Base-by-base conservation (phyloP, 192 early-diverging fungal species). In the Coemansia sp. region DNA sequence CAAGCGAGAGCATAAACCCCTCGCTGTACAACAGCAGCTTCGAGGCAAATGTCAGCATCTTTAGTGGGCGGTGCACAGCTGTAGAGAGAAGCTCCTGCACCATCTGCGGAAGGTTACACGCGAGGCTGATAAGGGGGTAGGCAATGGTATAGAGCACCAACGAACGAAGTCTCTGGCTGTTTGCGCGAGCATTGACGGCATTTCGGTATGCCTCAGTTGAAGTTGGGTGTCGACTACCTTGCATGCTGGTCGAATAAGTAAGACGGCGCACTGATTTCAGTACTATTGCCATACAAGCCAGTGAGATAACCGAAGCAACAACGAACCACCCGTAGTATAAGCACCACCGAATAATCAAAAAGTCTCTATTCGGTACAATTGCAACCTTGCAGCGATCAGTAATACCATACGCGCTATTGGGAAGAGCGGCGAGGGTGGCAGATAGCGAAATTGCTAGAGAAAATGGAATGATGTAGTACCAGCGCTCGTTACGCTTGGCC, bases 291-390 rank as follows among this genome's bases (percentile, higher is more conserved):
- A 83, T 83, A 33, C 80, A 83, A 3, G 52, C 49, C 17, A 83
- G 66, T 9, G 80, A 77, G 11, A 83, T 77, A 0, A 42, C 62
- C 23, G 80, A 74, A 0, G 80, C 72, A 19, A 78, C 58, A 6
- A 83, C 63, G 55, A 83, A 83, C 80, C 80, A 83, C n/a, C 64
- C 67, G 50, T 83, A 83, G 64, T 83, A 83, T 6, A 83, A 58
- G 7, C 73, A 69, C 75, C 80, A 83, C 4, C 80, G 76, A 37
- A 83, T 78, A 13, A 39, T 60, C 19, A 78, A 30, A 35, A 78
- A 83, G 30, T 63, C 8, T 6, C n/a, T 33, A 33, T 21, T 55
- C n/a, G 80, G 80, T 8, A 83, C 39, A 1, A 62, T 23, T 0
- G 76, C 67, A 14, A 32, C 47, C 11, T 44, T 11, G 59, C 80